Conservation (phyloP, 176 grass and related monocot species). For the Pontederia paniculata region DNA sequence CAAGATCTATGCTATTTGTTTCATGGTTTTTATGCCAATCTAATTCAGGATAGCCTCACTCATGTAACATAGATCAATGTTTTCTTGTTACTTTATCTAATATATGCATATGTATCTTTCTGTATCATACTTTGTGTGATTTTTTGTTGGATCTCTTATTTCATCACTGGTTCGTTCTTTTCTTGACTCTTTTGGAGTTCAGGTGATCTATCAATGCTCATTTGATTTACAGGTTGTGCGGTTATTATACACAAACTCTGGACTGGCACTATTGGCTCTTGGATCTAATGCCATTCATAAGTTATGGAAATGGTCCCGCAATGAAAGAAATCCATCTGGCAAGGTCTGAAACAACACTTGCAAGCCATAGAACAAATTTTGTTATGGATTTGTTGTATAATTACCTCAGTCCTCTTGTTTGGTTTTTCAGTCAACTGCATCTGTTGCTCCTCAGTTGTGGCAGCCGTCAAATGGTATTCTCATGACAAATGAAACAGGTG, state of each 20-base stretch:
- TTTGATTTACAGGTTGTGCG: slow-evolving; percentile 57
- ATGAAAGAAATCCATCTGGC: slow-evolving; percentile 78
- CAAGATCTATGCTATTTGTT: no score
- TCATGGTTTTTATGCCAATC: no score
- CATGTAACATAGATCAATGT: no score
- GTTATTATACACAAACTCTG: slow-evolving; percentile 86
- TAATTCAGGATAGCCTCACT: no score
- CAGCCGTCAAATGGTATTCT: slow-evolving; percentile 82
- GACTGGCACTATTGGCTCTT: slow-evolving; percentile 68
- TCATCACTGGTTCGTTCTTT: no score
- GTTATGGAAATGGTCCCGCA: slow-evolving; percentile 92
- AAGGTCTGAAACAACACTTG: slow-evolving; percentile 44
- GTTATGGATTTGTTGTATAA: slow-evolving; percentile 21
- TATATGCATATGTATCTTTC: no score
- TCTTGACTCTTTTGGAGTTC: no score
- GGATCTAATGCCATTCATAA: slow-evolving; percentile 94
- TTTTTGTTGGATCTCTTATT: no score
- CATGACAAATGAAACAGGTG: slow-evolving; percentile 82
- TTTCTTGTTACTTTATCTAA: no score
- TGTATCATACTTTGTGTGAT: no score
- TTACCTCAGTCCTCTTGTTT: background rate
- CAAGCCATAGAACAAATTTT: no score
- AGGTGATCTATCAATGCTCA: background rate
- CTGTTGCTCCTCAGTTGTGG: slow-evolving; percentile 73
- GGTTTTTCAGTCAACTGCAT: slow-evolving; percentile 32